Base-by-base conservation (phyloP, 176 grass and related monocot species). In the Oryza brachyantha region DNA sequence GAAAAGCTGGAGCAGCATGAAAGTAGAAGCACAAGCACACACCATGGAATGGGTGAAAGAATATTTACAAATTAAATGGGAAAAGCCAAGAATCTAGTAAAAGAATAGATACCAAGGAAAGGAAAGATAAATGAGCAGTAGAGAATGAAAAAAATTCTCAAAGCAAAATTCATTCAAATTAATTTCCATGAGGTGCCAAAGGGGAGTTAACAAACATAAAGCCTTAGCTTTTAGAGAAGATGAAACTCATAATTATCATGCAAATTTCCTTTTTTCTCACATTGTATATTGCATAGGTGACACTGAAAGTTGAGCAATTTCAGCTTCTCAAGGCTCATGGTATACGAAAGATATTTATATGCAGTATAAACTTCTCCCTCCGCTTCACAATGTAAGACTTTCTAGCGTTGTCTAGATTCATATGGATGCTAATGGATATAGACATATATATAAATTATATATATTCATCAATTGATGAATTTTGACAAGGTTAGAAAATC, bases 11-110 rank as follows among this genome's bases (percentile, higher is more conserved):
- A 72, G 81, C 29, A 76, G 17, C 22, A 76, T 60, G 31, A 66
- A 29, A 76, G 29, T 81, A 81, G 38, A 61, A 81, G 3, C 57
- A 22, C 46, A 76, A 28, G 29, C 36, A 42, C 29, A 85, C 65
- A 2, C 7, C 40, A 77, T 50, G n/a, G 10, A 85, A 29, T 28
- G 37, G 11, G 59, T 31, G 10, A 3, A 74, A 29, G 40, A 42
- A 54, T 1, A 25, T 74, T 21, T 64, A 88, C 25, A 64, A 64
- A 61, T 26, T 50, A 68, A 70, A 34, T 19, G 2, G 17, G 13
- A 13, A 27, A 64, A 69, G 21, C 7, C 36, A 84, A 52, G 9
- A 70, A 22, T 45, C 28, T 26, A 77, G 14, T 32, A 37, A 17
- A 28, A 70, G 63, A 80, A 13, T 74, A 34, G 48, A 74, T 38